Conservation (phyloP, 148 eudicot species). For the Dysphania ambrosioides region DNA sequence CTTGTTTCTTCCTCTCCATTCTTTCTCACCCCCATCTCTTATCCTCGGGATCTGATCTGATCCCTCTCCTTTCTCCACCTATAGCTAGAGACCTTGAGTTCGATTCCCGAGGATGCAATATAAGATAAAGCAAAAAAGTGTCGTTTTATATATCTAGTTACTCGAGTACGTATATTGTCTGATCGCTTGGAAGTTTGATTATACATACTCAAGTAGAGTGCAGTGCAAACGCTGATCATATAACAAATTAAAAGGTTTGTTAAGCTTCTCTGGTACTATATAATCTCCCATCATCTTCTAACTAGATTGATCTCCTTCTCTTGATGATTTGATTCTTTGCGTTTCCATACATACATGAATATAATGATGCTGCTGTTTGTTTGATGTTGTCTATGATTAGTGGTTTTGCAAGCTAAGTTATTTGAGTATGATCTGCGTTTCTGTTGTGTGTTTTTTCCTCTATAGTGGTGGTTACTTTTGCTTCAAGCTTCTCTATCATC, state of each 20-base stretch:
- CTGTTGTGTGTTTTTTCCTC: neutral
- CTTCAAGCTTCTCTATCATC: slow-evolving; percentile 31
- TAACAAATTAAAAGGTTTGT: slow-evolving; percentile 5
- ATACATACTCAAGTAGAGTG: neutral
- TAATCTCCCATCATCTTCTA: neutral
- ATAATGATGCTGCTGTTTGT: no score
- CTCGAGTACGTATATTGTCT: neutral
- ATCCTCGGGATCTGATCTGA: slow-evolving; percentile 27
- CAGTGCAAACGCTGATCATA: neutral
- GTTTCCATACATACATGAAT: no score
- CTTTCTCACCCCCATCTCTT: neutral
- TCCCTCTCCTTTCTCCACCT: slow-evolving; percentile 13
- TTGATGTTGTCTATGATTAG: no score
- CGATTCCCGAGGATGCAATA: neutral
- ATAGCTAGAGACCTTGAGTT: no score
- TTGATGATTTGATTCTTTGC: no score
- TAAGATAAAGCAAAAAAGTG: no score
- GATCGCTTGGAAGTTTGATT: neutral
- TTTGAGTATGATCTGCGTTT: slow-evolving; percentile 3
- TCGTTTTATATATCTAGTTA: no score
- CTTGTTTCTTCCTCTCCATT: slow-evolving; percentile 1
- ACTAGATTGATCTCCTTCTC: neutral
- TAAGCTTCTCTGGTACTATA: neutral
- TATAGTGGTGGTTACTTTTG: slow-evolving; percentile 29
- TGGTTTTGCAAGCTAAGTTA: no score